Percentiles rank a stretch among this genome's conserved stretches.
Conservation (phyloP, 2,329 filamentous ascomycete species). For the Beauveria rudraprayagi region DNA sequence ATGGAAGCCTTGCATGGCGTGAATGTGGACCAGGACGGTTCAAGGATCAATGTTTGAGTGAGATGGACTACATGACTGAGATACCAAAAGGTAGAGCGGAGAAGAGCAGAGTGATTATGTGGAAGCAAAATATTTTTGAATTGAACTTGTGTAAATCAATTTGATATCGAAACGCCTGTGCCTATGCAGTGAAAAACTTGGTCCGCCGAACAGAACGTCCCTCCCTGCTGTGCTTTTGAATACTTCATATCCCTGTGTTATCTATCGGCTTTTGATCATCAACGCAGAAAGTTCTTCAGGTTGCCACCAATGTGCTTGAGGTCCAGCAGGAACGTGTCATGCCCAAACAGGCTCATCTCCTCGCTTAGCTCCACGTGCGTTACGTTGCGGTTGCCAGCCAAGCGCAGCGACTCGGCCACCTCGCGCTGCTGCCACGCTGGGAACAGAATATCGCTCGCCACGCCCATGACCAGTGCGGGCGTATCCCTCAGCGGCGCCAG, state of each 20-base stretch:
- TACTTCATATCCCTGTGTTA: neutral
- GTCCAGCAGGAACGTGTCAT: constrained; percentile 93
- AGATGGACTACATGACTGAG: neutral
- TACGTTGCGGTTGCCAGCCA: constrained; percentile 71
- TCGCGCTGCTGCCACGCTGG: constrained; percentile 97
- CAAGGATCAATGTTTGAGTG: neutral
- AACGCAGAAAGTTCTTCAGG: constrained; percentile 62
- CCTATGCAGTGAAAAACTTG: neutral
- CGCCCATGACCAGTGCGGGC: constrained; percentile 82
- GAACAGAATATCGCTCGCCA: constrained; percentile 92
- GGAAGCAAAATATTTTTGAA: neutral
- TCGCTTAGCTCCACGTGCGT: constrained; percentile 87
- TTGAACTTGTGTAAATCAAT: neutral
- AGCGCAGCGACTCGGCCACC: constrained; percentile 73
- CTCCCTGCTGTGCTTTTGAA: neutral
- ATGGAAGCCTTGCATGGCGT: neutral
- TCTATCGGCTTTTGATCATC: too few relatives aligned
- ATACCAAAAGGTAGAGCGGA: constrained; percentile 5
- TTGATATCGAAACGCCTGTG: neutral
- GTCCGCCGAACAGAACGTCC: neutral
- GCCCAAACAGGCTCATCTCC: constrained; percentile 89
- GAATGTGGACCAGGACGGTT: neutral
- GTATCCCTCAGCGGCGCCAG: constrained; percentile 64
- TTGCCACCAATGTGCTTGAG: constrained; percentile 84
- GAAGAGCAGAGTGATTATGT: neutral